Percentiles rank a stretch among this genome's conserved stretches.
Conservation (phyloP, 139 green algal species). For the Zygnema cylindricum region DNA sequence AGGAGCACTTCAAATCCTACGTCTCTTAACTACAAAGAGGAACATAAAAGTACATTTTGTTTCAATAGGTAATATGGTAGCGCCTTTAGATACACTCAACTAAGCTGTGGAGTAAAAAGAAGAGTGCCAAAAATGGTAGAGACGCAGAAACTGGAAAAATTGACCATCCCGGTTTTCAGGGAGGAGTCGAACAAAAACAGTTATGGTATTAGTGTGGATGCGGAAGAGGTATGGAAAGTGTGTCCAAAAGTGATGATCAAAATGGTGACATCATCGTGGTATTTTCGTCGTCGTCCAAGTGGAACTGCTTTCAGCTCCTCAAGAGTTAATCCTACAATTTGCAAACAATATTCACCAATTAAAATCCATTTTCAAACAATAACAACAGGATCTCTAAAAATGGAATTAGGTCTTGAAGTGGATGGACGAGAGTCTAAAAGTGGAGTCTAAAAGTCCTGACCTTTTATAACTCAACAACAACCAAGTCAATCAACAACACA, state of each 20-base stretch:
- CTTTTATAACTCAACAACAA: too few relatives aligned
- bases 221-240: slow-evolving; percentile 35
- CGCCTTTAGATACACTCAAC: too few relatives aligned
- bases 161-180: neutral
- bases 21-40: neutral
- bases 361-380: too few relatives aligned
- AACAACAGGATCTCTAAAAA: too few relatives aligned
- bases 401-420: too few relatives aligned
- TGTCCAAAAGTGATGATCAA: slow-evolving; percentile 33
- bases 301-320: slow-evolving; percentile 47
- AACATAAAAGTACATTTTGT: neutral
- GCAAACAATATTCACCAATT: too few relatives aligned
- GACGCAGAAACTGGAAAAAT: neutral
- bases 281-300: slow-evolving; percentile 44
- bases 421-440: too few relatives aligned
- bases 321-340: slow-evolving; percentile 33
- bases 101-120: too few relatives aligned
- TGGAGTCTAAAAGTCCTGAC: too few relatives aligned
- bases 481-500: too few relatives aligned
- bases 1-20: neutral
- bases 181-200: neutral
- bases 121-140: neutral
- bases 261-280: slow-evolving; percentile 49
- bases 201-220: slow-evolving; percentile 32
- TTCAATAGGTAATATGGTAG: neutral